Evolutionary conservation across 257 asterid genomes (phyloP).

Genomic region (Capsicum pubescens): DNA sequence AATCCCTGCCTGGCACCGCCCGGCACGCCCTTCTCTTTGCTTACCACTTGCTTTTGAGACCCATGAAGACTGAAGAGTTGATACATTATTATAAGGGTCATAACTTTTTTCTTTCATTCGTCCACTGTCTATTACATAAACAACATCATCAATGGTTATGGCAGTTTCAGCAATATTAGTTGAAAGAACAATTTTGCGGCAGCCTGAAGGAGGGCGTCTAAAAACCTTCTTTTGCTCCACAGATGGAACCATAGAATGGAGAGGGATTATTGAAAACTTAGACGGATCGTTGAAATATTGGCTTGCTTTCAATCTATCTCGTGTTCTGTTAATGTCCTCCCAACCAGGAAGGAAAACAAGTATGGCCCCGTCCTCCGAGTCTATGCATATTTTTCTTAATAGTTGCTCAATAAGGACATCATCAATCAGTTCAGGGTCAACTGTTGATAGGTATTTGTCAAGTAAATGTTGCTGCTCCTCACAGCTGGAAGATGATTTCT

Average conservation of each 20-base stretch:
- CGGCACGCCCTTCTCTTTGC: constrained; percentile 98
- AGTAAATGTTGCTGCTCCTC: constrained; percentile 61
- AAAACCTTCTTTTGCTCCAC: constrained; percentile 86
- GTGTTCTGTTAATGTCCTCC: constrained; percentile 80
- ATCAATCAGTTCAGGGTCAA: constrained; percentile 73
- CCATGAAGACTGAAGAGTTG: constrained; percentile 95
- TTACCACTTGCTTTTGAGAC: constrained; percentile 91
- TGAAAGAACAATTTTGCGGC: constrained; percentile 88
- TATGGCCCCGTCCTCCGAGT: constrained; percentile 79
- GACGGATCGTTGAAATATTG: constrained; percentile 68
- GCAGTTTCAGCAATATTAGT: constrained; percentile 98
- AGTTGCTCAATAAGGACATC: constrained; percentile 81
- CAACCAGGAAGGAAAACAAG: constrained; percentile 95
- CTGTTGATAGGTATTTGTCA: constrained; percentile 71
- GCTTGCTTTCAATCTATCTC: constrained; percentile 62
- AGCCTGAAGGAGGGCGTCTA: constrained; percentile 65
- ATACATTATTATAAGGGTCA: constrained; percentile 84
- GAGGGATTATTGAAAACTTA: constrained; percentile 62
- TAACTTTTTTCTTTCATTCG: constrained; percentile 90
- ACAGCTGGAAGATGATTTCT: constrained; percentile 48
- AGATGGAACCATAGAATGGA: constrained; percentile 89
- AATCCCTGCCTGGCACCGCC: constrained; percentile 91
- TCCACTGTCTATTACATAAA: constrained; percentile 92
- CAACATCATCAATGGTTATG: constrained; percentile 90
- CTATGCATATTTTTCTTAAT: constrained; percentile 68